Percentiles rank a stretch among this genome's conserved stretches.
Conservation (phyloP, 192 early-diverging fungal genomes). For the Podochytrium sp. region DNA sequence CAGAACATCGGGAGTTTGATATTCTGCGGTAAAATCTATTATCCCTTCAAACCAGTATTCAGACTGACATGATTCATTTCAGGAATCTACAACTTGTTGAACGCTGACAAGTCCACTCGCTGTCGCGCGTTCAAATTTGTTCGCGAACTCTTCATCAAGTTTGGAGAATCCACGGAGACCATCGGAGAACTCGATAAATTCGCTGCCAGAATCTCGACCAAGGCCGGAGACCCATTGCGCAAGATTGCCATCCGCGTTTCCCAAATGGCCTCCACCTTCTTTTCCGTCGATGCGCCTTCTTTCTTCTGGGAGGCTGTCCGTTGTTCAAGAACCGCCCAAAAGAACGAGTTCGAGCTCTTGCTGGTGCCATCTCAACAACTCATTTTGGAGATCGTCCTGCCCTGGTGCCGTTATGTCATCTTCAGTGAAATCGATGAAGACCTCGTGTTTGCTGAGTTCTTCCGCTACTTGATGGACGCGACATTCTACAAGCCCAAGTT, state of each 20-base stretch:
- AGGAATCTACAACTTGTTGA: slow-evolving; percentile 51
- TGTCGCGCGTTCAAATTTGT: slow-evolving; percentile 45
- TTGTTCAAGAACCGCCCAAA: slow-evolving; percentile 42
- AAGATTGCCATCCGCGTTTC: slow-evolving; percentile 33
- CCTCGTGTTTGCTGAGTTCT: slow-evolving; percentile 48
- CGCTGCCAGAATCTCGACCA: background rate
- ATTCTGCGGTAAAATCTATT: slow-evolving; percentile 42
- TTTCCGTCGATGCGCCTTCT: slow-evolving; percentile 42
- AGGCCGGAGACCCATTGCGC: slow-evolving; percentile 9
- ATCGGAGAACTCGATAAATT: slow-evolving; percentile 14
- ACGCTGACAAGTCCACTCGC: slow-evolving; percentile 37
- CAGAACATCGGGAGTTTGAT: slow-evolving; percentile 51
- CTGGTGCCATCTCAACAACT: slow-evolving; percentile 42
- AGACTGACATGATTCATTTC: background rate
- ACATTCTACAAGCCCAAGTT: slow-evolving; percentile 43
- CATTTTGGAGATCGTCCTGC: slow-evolving; percentile 49
- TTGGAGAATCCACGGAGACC: slow-evolving; percentile 28
- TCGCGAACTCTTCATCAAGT: slow-evolving; percentile 46
- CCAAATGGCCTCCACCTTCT: slow-evolving; percentile 39
- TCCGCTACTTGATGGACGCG: slow-evolving; percentile 54
- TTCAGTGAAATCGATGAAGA: slow-evolving; percentile 38
- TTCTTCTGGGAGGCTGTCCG: slow-evolving; percentile 59
- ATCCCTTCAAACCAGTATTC: background rate
- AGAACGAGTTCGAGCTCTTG: slow-evolving; percentile 20
- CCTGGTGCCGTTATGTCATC: slow-evolving; percentile 49